These are phyloP conservation scores for Lyophyllum atratum DNA, from an alignment of 768 basidiomycete genomes.

Conservation along the genomic window DNA sequence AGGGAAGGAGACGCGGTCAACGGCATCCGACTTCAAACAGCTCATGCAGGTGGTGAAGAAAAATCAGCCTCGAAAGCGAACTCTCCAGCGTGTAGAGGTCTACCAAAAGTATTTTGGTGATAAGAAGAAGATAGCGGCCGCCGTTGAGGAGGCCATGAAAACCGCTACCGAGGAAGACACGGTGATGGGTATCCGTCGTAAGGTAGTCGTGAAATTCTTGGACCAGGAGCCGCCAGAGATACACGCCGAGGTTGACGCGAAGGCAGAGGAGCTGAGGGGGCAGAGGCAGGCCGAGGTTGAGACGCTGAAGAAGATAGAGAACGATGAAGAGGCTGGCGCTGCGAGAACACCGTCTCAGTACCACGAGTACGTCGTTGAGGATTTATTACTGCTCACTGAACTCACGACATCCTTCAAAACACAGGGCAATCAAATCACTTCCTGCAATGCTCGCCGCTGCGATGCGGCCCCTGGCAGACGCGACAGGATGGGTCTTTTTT, in stretches of 20 bases:
- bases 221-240: too few species aligned
- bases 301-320: too few species aligned
- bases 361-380: too few species aligned
- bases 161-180: background rate
- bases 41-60: background rate
- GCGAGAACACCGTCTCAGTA: too few species aligned
- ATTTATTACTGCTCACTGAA: too few species aligned
- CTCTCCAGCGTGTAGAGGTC: background rate
- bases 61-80: background rate
- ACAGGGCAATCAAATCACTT: background rate
- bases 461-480: constrained; percentile 3
- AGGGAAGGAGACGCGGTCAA: too few species aligned
- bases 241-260: too few species aligned
- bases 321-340: too few species aligned
- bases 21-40: background rate
- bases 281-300: too few species aligned
- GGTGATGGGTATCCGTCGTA: too few species aligned
- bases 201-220: too few species aligned
- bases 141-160: background rate
- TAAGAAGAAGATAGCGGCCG: background rate
- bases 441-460: background rate
- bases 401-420: background rate
- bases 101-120: background rate
- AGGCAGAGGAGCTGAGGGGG: too few species aligned
- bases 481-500: constrained; percentile 14